Base-by-base conservation (phyloP, 257 asterid genomes). In the Echites panduratus region DNA sequence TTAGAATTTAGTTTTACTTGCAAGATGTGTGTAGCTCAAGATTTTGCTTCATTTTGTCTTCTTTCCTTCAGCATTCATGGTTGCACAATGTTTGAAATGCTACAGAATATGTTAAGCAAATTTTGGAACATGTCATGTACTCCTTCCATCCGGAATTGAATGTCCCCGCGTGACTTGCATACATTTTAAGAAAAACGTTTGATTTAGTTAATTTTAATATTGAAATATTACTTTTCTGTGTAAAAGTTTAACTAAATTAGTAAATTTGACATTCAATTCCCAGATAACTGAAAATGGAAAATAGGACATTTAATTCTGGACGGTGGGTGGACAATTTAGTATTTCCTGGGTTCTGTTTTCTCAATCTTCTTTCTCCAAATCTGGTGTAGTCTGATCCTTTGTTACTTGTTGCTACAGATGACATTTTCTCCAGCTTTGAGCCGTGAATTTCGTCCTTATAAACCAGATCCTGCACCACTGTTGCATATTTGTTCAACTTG, bases 381-480 rank as follows among this genome's bases (percentile, higher is more conserved):
- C 48, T 19, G 48, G 22, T 67, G 41, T 32, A 26, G 13, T 20
- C 0, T 67, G 22, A 63, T 35, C 27, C 7, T 53, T 14, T 22
- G 40, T n/a, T 45, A 32, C 40, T 65, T 24, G 11, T 53, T 69
- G 53, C 48, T 79, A 67, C 95, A 93, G 98, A 82, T 83, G 69
- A 80, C 78, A 69, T 94, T 89, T 88, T 87, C 89, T 71, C 98
- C 98, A 71, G 98, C 98, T 77, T 83, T 93, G 68, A 88, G 96
- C 82, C 79, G 98, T 78, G 98, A 91, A 75, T 88, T 87, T 81
- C 88, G 92, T 70, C 98, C 98, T 66, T 93, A 75, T 71, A 93
- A 93, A 84, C 98, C 98, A 70, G 86, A 91, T 82, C 98, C 98
- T 40, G 96, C 96, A 67, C 98, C 98, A 44, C 75, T 93, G 58